Evolutionary conservation across 345 rosid genomes (phyloP).

Genomic region (Acer campestre): DNA sequence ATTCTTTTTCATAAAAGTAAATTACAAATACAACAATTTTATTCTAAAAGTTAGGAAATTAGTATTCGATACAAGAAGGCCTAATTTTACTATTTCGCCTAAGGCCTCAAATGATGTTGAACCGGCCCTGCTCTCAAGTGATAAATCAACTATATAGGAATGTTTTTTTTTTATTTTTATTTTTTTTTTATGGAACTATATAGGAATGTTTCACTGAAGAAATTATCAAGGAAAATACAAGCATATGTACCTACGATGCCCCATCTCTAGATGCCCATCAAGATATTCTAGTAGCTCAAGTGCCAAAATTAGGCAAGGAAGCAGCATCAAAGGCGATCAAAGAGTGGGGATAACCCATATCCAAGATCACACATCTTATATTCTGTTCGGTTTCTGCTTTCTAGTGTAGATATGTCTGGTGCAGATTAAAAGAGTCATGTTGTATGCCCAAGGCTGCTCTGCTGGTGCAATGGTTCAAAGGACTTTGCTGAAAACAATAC

Average conservation of each 20-base stretch:
- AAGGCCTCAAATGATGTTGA: too few species aligned
- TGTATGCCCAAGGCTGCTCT: conserved; percentile 2
- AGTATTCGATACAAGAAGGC: too few species aligned
- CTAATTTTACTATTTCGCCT: too few species aligned
- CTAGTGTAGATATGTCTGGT: conserved; percentile 10
- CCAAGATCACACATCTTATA: too few species aligned
- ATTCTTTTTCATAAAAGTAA: too few species aligned
- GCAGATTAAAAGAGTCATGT: conserved; percentile 8
- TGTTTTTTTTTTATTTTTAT: too few species aligned
- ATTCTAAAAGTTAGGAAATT: too few species aligned
- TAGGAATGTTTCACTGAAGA: too few species aligned
- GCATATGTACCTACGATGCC: neutral
- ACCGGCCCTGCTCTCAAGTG: neutral
- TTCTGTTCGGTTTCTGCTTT: conserved; percentile 6
- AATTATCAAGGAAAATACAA: too few species aligned
- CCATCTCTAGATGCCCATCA: neutral
- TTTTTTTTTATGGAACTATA: too few species aligned
- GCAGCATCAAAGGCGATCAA: conserved; percentile 8
- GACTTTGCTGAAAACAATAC: conserved; percentile 33
- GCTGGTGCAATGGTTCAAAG: conserved; percentile 22
- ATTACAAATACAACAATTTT: too few species aligned
- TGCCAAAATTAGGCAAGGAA: conserved; percentile 11
- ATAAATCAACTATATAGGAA: conserved; percentile 14
- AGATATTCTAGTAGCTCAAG: conserved; percentile 3
- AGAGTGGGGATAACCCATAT: too few species aligned